Base-by-base conservation (phyloP, 2,329 filamentous ascomycete species). In the Ophiosphaerella herpotricha region DNA sequence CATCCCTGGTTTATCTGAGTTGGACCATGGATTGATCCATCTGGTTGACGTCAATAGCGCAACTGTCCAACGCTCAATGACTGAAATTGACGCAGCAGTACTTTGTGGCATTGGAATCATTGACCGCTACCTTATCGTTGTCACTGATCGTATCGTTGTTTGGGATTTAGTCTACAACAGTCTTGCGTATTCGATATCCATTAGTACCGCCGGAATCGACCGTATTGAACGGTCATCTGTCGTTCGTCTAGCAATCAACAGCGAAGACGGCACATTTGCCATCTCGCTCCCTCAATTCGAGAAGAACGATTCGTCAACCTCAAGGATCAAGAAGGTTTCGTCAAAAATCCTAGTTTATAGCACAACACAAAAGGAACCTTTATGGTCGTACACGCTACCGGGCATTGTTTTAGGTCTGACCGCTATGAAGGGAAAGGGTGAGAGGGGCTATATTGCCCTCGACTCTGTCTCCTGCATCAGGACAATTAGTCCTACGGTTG, bases 111-210 rank as follows among this genome's bases (percentile, higher is more conserved):
- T 95, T 26, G 84, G 81, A 5, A 87, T 95, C 45, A 74, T 94
- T 2, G 87, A 85, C 2, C 85, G 86, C 21, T 87, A 88, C 65
- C 76, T 99, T 14, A 79, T 97, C 49, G 82, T 89, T 39, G 77
- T 96, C 1, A 90, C 90, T 0, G 81, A 87, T 37, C 82, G 85
- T 24, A 79, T 97, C 7, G 80, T 85, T 35, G 86, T 96, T 32
- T 96, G 91, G 79, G 89, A 99, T 70, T 82, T 95, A 9, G 89
- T 97, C 7, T 80, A 85, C 43, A 89, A 96, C 63, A 82, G 87
- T 60, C 79, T 92, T 39, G 82, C 84, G 32, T 91, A 88, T 64
- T 84, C 84, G 41, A 78, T 88, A 43, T 76, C 81, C 23, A 75
- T 91, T 12, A 49, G 70, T 71, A 64, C 52, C 32, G 71, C 54